A percentile compares a stretch with the other conserved stretches of the same genome.
phyloP scores from a whole-genome alignment of 2,329 filamentous ascomycete species.

The Pestalotiopsis sp. region DNA sequence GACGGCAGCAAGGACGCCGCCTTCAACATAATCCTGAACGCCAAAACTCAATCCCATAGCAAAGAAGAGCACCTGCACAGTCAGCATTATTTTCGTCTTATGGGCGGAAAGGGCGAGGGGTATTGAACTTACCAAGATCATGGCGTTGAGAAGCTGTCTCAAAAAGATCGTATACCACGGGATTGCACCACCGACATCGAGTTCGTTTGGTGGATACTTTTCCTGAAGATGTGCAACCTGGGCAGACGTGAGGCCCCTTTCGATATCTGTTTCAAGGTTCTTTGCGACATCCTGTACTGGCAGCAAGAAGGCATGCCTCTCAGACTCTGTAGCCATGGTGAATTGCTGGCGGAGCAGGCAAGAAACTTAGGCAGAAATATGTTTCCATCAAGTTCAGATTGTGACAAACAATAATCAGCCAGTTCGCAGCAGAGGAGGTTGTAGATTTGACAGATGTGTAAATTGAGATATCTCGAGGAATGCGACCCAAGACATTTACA shows the following conservation, averaged over 20 bases:
- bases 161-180: constrained; percentile 72
- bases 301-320: constrained; percentile 63
- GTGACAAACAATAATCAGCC: background rate
- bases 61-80: constrained; percentile 68
- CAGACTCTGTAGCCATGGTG: constrained; percentile 48
- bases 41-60: constrained; percentile 74
- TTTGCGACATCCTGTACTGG: constrained; percentile 62
- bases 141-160: constrained; percentile 75
- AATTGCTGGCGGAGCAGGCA: constrained; percentile 6
- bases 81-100: background rate
- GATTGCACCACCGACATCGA: constrained; percentile 69
- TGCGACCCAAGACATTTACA: background rate
- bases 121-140: constrained; percentile 62
- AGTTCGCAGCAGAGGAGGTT: background rate
- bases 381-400: background rate
- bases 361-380: background rate
- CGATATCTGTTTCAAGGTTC: constrained; percentile 63
- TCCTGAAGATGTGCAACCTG: constrained; percentile 61
- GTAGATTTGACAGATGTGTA: background rate
- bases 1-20: constrained; percentile 66
- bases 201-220: constrained; percentile 68
- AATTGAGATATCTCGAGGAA: background rate
- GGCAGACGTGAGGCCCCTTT: constrained; percentile 64
- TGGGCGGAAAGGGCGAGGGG: background rate
- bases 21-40: constrained; percentile 68